Percentiles rank a stretch among this genome's conserved stretches.
Evolutionary conservation across 768 basidiomycete genomes (phyloP).

Genomic region (Termitomyces sp.): DNA sequence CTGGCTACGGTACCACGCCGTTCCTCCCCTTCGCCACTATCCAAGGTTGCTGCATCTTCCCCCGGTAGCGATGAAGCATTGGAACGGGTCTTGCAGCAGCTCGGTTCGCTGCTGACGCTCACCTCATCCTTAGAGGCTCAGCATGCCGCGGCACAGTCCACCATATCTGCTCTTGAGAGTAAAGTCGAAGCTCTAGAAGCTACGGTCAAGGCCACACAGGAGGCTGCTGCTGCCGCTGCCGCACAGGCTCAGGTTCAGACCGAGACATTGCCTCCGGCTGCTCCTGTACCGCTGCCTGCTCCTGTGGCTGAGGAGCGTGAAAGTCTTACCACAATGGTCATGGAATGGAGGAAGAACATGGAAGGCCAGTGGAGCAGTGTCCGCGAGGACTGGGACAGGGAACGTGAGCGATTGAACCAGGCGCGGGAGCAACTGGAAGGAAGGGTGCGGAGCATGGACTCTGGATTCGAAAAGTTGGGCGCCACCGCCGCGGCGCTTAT

Average conservation of each 20-base stretch:
- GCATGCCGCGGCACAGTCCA: slow-evolving; percentile 72
- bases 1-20: slow-evolving; percentile 12
- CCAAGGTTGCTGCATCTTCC: slow-evolving; percentile 13
- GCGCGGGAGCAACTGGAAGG: slow-evolving; percentile 84
- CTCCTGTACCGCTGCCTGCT: slow-evolving; percentile 6
- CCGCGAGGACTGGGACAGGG: slow-evolving; percentile 78
- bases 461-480: slow-evolving; percentile 43
- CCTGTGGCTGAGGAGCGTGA: slow-evolving; percentile 33
- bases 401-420: slow-evolving; percentile 67
- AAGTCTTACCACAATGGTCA: slow-evolving; percentile 49
- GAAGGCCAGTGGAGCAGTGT: slow-evolving; percentile 78
- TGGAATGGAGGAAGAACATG: slow-evolving; percentile 73
- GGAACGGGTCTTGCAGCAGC: slow-evolving; percentile 64
- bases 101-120: slow-evolving; percentile 71
- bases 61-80: slow-evolving; percentile 51
- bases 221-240: slow-evolving; percentile 34
- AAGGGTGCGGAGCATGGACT: slow-evolving; percentile 49
- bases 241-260: slow-evolving; percentile 4
- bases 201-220: slow-evolving; percentile 44
- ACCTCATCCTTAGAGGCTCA: slow-evolving; percentile 73
- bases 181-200: slow-evolving; percentile 71
- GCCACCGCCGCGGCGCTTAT: slow-evolving; percentile 17
- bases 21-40: slow-evolving; percentile 25
- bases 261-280: slow-evolving; percentile 5
- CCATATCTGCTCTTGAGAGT: slow-evolving; percentile 62